Conservation (phyloP, 148 eudicot species). For the Spergularia marina region DNA sequence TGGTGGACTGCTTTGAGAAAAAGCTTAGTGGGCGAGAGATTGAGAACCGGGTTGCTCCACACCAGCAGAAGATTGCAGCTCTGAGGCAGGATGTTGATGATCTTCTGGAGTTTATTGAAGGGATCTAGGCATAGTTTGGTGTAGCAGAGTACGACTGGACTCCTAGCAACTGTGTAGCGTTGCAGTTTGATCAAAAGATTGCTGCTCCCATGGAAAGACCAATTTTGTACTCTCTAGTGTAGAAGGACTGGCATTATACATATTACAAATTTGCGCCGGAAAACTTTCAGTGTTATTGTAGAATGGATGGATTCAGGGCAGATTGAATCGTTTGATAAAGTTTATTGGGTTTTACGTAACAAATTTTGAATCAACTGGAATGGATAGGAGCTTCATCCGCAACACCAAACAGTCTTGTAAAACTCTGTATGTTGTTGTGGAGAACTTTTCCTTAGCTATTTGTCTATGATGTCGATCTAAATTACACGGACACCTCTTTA, state of each 20-base stretch:
- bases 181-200: neutral
- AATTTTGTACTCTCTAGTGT: conserved; percentile 15
- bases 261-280: neutral
- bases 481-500: too few species aligned
- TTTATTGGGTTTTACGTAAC: neutral
- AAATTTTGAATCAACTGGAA: too few species aligned
- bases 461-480: too few species aligned
- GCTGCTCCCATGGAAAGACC: conserved; percentile 1
- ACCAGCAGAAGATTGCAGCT: conserved; percentile 73
- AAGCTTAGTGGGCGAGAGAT: conserved; percentile 70
- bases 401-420: too few species aligned
- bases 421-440: too few species aligned
- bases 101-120: conserved; percentile 75
- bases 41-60: conserved; percentile 71
- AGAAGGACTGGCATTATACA: conserved; percentile 13
- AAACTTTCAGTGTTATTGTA: neutral
- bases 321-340: neutral
- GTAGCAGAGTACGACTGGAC: neutral
- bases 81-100: conserved; percentile 86
- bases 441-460: too few species aligned
- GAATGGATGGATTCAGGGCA: neutral
- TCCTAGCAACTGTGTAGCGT: conserved; percentile 3
- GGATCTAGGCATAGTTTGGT: conserved; percentile 37
- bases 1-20: conserved; percentile 78
- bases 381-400: too few species aligned